Base-by-base conservation (phyloP, 495 filamentous ascomycete genomes). In the Lichina pygmaea region DNA sequence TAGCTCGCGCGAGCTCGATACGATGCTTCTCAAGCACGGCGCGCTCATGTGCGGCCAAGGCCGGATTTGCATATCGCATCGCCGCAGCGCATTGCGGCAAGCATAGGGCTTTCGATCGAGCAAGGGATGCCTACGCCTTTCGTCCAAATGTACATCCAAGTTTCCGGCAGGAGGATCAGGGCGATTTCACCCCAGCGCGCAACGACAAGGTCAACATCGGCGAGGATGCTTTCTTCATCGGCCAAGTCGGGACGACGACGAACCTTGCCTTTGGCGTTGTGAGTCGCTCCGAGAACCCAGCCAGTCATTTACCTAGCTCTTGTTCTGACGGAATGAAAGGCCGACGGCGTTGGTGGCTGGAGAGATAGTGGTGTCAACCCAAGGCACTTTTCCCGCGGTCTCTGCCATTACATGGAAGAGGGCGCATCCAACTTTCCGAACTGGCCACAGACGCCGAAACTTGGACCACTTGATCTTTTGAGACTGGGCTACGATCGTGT, bases 311-410 rank as follows among this genome's bases (percentile, higher is more conserved):
- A 43, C 38, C 33, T 32, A 24, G 31, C 33, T 46, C 17, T 4
- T 4, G 4, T 24, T 24, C 24, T 24, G 4, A 24, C 24, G 24
- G 24, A 24, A 43, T 33, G 10, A 17, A 32, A 43, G 11, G 55
- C 86, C 42, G 89, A 95, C 55, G 89, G 89, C 8, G 89, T 99
- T 3, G 89, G 89, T 17, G 89, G 89, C 39, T 99, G 89, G 83
- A 69, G 73, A 40, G 81, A 93, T 50, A 80, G 74, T 37, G 82
- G 82, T 30, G 74, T 97, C 41, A 86, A 99, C 54, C 83, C 91
- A 13, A 82, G 84, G 8, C 78, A 94, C 57, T 94, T 99, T 58
- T 84, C 86, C 1, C 91, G 95, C 58, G 78, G 77, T n/a, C 66
- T 99, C 34, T 94, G 89, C 62, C 71, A 79, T 44, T 78, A 86